phyloP scores from a whole-genome alignment of 2,329 filamentous ascomycete genomes.

The Bertia moriformis region DNA sequence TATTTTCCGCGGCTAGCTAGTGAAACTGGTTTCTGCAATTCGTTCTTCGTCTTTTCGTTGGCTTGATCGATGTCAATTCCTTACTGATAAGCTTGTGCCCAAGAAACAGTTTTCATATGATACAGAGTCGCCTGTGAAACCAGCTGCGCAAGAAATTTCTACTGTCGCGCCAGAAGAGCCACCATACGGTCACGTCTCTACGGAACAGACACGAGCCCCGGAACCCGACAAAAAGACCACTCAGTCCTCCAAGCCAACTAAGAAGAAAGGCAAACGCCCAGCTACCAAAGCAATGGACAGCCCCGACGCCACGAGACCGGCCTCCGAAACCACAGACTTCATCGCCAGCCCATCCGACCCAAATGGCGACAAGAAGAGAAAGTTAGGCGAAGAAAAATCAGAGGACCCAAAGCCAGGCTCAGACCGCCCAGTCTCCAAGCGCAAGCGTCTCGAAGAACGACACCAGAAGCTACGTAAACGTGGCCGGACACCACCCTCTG shows the following conservation, averaged over 20 bases:
- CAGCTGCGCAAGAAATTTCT: not conserved
- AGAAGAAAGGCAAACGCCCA: too few species aligned
- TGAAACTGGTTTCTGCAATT: too few species aligned
- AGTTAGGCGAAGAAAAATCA: conserved; percentile 10
- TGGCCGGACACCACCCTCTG: conserved; percentile 18
- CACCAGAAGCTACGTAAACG: conserved; percentile 18
- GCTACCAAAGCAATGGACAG: not conserved
- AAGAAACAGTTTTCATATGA: too few species aligned
- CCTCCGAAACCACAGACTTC: too few species aligned
- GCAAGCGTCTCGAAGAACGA: conserved; percentile 20
- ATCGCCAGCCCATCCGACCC: not conserved
- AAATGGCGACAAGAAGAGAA: conserved; percentile 13
- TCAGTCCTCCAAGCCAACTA: too few species aligned
- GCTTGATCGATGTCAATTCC: too few species aligned
- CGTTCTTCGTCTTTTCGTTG: too few species aligned
- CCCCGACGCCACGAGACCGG: not conserved
- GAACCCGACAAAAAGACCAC: too few species aligned
- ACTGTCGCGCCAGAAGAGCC: not conserved
- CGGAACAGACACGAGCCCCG: too few species aligned
- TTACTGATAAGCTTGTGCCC: too few species aligned
- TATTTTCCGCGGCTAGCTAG: too few species aligned
- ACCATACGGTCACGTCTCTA: not conserved
- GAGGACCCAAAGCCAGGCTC: conserved; percentile 8
- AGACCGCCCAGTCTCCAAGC: conserved; percentile 16
- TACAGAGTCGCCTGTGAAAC: not conserved